phyloP scores from a whole-genome alignment of 2,329 filamentous ascomycete species.

The Arthrobotrys megalospora region DNA sequence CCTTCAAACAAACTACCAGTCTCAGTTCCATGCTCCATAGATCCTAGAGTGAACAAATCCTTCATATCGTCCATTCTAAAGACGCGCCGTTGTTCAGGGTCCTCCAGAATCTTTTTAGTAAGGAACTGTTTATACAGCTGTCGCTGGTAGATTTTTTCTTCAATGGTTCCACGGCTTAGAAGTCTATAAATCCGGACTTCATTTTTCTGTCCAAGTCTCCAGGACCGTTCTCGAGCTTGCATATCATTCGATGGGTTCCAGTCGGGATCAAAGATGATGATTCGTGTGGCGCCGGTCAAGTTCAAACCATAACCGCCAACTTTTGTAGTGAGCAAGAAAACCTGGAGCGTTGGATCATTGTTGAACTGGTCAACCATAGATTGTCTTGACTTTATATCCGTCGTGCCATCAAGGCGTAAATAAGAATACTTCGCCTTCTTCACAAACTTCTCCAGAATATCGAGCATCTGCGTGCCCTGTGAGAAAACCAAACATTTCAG shows the following conservation, averaged over 20 bases:
- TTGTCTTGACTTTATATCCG: slow-evolving; percentile 89
- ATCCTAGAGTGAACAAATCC: slow-evolving; percentile 87
- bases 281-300: slow-evolving; percentile 91
- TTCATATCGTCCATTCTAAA: slow-evolving; percentile 86
- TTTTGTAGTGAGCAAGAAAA: slow-evolving; percentile 95
- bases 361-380: slow-evolving; percentile 94
- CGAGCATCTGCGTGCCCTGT: slow-evolving; percentile 93
- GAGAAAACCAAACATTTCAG: slow-evolving; percentile 95
- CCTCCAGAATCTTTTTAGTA: slow-evolving; percentile 94
- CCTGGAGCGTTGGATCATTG: slow-evolving; percentile 80
- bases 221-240: slow-evolving; percentile 94
- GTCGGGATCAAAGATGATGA: slow-evolving; percentile 98
- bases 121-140: slow-evolving; percentile 99
- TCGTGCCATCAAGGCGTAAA: slow-evolving; percentile 93
- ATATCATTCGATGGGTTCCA: slow-evolving; percentile 95
- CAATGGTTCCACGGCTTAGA: slow-evolving; percentile 98
- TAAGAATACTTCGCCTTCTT: slow-evolving; percentile 78
- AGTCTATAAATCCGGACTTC: slow-evolving; percentile 96
- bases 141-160: slow-evolving; percentile 98
- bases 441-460: slow-evolving; percentile 90
- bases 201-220: slow-evolving; percentile 93
- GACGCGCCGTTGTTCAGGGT: slow-evolving; percentile 91
- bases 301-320: slow-evolving; percentile 96
- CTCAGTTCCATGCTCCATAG: slow-evolving; percentile 79
- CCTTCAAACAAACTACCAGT: slow-evolving; percentile 89